Conservation (phyloP, 768 basidiomycete species). For the Leucocoprinus leucothites region DNA sequence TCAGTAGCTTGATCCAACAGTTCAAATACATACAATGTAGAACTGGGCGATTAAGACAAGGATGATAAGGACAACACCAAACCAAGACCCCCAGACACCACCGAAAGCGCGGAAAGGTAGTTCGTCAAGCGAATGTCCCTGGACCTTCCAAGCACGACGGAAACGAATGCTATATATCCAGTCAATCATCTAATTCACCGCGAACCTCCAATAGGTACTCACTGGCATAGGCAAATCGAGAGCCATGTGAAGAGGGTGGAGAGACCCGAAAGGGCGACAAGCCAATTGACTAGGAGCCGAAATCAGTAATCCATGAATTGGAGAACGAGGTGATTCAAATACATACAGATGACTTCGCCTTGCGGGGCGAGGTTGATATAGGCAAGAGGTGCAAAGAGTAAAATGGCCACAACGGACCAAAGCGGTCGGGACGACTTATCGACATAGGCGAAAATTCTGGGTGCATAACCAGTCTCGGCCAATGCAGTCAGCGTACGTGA, state of each 20-base stretch:
- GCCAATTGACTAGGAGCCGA: slow-evolving; percentile 33
- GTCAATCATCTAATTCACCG: not conserved
- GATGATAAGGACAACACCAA: slow-evolving; percentile 36
- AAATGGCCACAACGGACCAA: slow-evolving; percentile 33
- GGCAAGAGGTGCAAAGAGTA: slow-evolving; percentile 36
- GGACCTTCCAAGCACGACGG: slow-evolving; percentile 38
- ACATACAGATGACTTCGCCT: slow-evolving; percentile 38
- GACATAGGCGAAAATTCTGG: slow-evolving; percentile 39
- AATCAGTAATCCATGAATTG: no score
- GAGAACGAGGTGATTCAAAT: not conserved
- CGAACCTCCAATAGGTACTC: slow-evolving; percentile 13
- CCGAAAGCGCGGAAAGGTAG: slow-evolving; percentile 42
- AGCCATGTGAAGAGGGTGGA: slow-evolving; percentile 46
- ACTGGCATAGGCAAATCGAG: slow-evolving; percentile 46
- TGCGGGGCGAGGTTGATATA: slow-evolving; percentile 35
- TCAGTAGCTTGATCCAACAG: not conserved
- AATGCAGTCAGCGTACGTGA: slow-evolving; percentile 44
- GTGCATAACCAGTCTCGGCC: slow-evolving; percentile 45
- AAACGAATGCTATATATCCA: slow-evolving; percentile 35
- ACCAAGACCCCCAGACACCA: slow-evolving; percentile 44
- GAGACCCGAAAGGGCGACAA: slow-evolving; percentile 41
- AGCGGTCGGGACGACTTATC: slow-evolving; percentile 44
- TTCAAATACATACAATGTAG: slow-evolving; percentile 31
- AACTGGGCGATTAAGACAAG: slow-evolving; percentile 44
- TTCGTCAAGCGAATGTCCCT: slow-evolving; percentile 43